These are phyloP conservation scores for Solanum appendiculatum DNA, from an alignment of 257 asterid species.

Conservation along the genomic window DNA sequence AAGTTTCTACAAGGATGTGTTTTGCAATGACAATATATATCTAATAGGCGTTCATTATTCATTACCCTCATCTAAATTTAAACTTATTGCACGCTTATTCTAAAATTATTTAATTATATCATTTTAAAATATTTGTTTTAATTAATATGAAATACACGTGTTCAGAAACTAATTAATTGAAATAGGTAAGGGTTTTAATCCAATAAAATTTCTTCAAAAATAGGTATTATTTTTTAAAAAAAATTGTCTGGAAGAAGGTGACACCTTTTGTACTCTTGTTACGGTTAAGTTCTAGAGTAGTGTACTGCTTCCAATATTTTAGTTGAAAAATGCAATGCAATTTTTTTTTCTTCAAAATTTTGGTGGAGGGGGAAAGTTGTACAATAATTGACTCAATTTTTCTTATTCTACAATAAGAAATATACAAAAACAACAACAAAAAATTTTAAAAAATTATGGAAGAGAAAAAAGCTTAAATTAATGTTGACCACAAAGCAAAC, in stretches of 20 bases:
- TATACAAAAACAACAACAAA: neutral
- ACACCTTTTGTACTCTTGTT: neutral
- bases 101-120: neutral
- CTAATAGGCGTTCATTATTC: neutral
- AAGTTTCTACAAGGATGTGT: no score
- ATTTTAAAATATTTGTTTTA: neutral
- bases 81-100: neutral
- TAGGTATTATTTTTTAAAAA: no score
- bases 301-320: neutral
- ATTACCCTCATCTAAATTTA: neutral
- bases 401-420: neutral
- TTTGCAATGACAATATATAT: no score
- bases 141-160: neutral
- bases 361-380: neutral
- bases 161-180: no score
- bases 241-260: neutral
- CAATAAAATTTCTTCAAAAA: neutral
- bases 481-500: constrained; percentile 7
- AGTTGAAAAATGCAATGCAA: neutral
- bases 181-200: no score
- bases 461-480: constrained; percentile 6
- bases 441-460: neutral
- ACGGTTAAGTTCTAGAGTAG: neutral
- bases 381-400: neutral
- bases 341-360: neutral